Evolutionary conservation across 495 filamentous ascomycete species (phyloP).

Genomic region (Neurospora sublineolata): DNA sequence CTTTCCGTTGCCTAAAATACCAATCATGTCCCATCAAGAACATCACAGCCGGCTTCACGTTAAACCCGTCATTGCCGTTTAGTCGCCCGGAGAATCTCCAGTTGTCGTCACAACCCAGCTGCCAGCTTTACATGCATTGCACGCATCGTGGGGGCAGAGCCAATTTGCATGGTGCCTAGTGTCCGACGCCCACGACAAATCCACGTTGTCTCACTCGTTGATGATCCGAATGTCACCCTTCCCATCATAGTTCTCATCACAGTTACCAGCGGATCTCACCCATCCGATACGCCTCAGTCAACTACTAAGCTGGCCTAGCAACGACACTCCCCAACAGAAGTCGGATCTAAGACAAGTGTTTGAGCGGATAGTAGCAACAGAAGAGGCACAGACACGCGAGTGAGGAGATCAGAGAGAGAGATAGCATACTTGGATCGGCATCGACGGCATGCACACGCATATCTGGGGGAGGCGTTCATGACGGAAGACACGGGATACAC

Average conservation of each 20-base stretch:
- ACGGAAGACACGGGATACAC: neutral
- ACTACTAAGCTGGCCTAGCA: neutral
- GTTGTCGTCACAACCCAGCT: neutral
- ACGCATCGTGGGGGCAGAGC: neutral
- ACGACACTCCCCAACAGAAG: neutral
- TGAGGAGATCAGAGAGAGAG: neutral
- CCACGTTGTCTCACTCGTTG: neutral
- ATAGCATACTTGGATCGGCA: neutral
- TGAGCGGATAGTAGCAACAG: neutral
- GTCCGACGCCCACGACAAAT: neutral
- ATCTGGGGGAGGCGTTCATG: neutral
- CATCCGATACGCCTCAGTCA: neutral
- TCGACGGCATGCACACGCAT: neutral
- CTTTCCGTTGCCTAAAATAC: neutral
- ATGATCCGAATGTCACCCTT: neutral
- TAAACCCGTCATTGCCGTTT: neutral
- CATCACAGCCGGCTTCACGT: neutral
- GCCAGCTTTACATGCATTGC: neutral
- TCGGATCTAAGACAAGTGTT: neutral
- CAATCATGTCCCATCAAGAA: neutral
- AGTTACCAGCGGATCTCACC: neutral
- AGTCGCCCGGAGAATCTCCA: neutral
- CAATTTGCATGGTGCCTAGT: neutral
- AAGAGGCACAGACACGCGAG: neutral
- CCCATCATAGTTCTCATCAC: neutral